Evolutionary conservation across 2,329 filamentous ascomycete species (phyloP).

Genomic region (Verticillium albo-atrum): DNA sequence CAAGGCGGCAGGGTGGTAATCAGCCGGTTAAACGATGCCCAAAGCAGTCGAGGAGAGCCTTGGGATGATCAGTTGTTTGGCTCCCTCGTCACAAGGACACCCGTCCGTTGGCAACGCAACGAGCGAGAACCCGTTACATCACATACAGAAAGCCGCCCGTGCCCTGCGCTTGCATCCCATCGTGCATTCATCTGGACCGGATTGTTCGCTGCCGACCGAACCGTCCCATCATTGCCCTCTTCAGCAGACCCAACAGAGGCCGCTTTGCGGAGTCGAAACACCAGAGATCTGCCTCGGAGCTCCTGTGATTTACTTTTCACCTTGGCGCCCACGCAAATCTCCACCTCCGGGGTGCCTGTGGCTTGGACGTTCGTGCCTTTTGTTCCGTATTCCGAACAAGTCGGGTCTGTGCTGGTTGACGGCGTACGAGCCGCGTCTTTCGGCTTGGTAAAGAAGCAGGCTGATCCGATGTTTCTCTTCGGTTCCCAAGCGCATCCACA

Average conservation of each 20-base stretch:
- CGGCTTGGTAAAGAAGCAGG: neutral
- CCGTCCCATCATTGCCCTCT: neutral
- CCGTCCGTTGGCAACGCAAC: neutral
- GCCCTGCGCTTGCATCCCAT: neutral
- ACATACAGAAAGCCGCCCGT: neutral
- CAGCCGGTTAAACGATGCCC: neutral
- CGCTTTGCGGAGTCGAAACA: neutral
- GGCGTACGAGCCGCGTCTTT: neutral
- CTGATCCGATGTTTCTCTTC: neutral
- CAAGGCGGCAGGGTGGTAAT: neutral
- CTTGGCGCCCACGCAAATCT: neutral
- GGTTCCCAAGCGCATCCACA: neutral
- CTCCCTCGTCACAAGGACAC: neutral
- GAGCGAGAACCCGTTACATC: neutral
- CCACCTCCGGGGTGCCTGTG: neutral
- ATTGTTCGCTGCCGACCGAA: neutral
- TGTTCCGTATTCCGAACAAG: neutral
- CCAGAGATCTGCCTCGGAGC: neutral
- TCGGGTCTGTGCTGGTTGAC: neutral
- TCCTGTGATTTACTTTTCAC: neutral
- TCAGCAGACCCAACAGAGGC: neutral
- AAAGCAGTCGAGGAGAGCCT: neutral
- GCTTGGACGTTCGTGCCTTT: neutral
- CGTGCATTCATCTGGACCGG: neutral
- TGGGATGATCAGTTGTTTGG: neutral